phyloP scores from a whole-genome alignment of 148 eudicot genomes.

The Camellia japonica region DNA sequence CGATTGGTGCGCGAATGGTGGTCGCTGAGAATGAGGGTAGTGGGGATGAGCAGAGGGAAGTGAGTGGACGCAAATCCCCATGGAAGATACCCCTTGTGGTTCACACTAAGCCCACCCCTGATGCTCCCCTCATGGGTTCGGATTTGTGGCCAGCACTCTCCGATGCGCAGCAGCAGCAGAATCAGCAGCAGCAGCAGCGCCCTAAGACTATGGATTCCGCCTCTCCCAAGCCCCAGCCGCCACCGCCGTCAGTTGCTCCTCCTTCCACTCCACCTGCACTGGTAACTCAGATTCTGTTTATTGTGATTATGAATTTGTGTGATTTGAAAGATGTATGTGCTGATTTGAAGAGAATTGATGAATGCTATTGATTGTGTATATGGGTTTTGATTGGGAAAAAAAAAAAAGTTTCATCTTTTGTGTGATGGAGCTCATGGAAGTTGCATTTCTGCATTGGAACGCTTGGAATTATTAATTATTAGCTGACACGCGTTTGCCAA shows the following conservation, averaged over 20 bases:
- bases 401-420: not conserved
- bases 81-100: slow-evolving; percentile 51
- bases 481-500: not conserved
- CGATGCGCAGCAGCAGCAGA: slow-evolving; percentile 31
- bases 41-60: slow-evolving; percentile 38
- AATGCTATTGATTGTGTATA: not conserved
- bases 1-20: slow-evolving; percentile 28
- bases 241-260: slow-evolving; percentile 19
- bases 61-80: slow-evolving; percentile 54
- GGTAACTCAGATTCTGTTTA: slow-evolving; percentile 17
- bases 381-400: not conserved
- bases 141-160: slow-evolving; percentile 83
- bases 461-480: not conserved
- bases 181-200: slow-evolving; percentile 17
- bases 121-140: slow-evolving; percentile 40
- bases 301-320: not conserved
- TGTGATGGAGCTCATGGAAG: not conserved
- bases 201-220: slow-evolving; percentile 30
- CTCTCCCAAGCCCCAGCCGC: slow-evolving; percentile 3
- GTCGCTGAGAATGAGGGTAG: slow-evolving; percentile 54
- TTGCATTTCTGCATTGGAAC: not conserved
- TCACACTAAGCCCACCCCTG: slow-evolving; percentile 21
- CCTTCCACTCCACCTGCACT: slow-evolving; percentile 22
- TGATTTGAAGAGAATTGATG: not conserved
- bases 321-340: not conserved